Base-by-base conservation (phyloP, 306 rosid genomes). In the Psophocarpus tetragonolobus region DNA sequence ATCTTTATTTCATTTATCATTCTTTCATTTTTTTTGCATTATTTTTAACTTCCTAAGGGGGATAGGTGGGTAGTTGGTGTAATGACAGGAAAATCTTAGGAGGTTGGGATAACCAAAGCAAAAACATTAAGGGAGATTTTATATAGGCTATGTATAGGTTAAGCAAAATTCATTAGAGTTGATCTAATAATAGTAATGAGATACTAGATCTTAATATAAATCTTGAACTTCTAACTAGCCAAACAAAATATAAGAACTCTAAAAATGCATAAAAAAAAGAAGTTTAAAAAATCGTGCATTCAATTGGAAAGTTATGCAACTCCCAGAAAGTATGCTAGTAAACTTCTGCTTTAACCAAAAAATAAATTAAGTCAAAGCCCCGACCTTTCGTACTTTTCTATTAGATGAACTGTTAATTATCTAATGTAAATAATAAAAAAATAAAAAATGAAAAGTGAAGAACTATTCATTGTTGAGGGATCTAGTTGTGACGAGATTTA, bases 371-470 rank as follows among this genome's bases (percentile, higher is more conserved):
- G 45, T 38, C 68, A 69, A 63, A 71, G 33, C n/a, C 76, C 5
- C 26, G 27, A 20, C 6, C 42, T 29, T 36, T 56, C 32, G 50
- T 69, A n/a, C 41, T 60, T 50, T 70, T 45, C 72, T 24, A 66
- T 17, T 67, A 36, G 66, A 61, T 61, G 58, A 68, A 54, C 41
- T 62, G 13, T 60, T 78, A 58, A 45, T 29, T 83, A n/a, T n/a
- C n/a, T n/a, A n/a, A n/a, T n/a, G n/a, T n/a, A n/a, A n/a, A n/a
- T n/a, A n/a, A n/a, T n/a, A n/a, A n/a, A n/a, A n/a, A n/a, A n/a
- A n/a, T n/a, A n/a, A n/a, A n/a, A n/a, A n/a, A n/a, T n/a, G n/a
- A 39, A 54, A 53, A 53, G 53, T 3, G 45, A 57, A 38, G 29
- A 67, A 67, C 66, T 76, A 26, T 63, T 75, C 75, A 42, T 33